Evolutionary conservation across 441 rosid genomes (phyloP).

Genomic region (Gossypium aridum): DNA sequence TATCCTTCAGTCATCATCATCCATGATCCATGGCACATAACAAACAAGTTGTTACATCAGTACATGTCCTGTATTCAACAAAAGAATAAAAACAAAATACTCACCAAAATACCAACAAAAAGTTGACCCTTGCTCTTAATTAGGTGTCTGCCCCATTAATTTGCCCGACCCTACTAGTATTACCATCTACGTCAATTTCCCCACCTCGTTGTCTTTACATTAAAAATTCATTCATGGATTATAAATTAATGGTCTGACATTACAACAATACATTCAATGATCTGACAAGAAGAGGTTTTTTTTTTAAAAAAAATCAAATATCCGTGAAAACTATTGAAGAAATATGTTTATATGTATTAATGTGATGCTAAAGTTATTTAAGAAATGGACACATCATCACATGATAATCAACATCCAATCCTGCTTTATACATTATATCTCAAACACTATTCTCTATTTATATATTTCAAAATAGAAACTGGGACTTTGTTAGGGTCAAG

Average conservation of each 20-base stretch:
- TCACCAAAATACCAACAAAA: not conserved
- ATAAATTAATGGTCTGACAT: not conserved
- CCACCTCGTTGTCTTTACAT: not conserved
- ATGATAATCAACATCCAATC: not conserved
- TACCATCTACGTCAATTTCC: not conserved
- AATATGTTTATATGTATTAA: not conserved
- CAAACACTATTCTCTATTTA: not conserved
- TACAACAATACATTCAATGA: too few species aligned
- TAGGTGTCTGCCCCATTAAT: not conserved
- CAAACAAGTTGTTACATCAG: not conserved
- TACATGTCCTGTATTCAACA: not conserved
- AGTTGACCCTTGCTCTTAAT: not conserved
- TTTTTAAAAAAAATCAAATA: too few species aligned
- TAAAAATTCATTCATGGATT: not conserved
- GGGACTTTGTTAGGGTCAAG: not conserved
- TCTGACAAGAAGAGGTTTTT: too few species aligned
- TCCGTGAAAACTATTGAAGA: not conserved
- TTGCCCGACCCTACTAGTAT: not conserved
- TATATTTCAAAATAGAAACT: too few species aligned
- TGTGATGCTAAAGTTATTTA: not conserved
- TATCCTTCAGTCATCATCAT: not conserved
- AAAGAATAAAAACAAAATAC: not conserved
- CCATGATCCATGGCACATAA: not conserved
- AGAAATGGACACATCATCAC: constrained; percentile 11
- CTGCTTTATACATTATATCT: not conserved